Conservation (phyloP, 2,329 filamentous ascomycete species). For the Lasiodiplodia citricola region DNA sequence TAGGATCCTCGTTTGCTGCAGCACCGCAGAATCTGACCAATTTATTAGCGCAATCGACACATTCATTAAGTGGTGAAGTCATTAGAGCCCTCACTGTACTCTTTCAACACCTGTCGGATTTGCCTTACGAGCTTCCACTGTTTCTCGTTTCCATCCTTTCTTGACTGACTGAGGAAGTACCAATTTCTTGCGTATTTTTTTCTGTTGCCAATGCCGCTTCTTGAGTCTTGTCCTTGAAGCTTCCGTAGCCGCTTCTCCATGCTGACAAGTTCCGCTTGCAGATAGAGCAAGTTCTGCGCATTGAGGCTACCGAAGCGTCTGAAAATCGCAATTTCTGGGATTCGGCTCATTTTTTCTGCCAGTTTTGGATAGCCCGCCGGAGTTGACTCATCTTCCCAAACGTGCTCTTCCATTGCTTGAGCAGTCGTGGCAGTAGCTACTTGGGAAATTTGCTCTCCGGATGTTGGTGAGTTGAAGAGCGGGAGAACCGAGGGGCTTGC, state of each 20-base stretch:
- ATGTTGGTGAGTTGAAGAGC: too few species aligned
- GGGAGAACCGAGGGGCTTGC: too few species aligned
- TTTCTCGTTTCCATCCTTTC: neutral
- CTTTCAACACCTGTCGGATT: neutral
- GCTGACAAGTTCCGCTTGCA: constrained; percentile 16
- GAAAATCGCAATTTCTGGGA: constrained; percentile 14
- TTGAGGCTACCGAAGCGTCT: constrained; percentile 13
- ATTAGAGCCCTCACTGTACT: constrained; percentile 13
- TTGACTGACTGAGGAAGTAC: neutral
- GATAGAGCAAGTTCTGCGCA: constrained; percentile 1
- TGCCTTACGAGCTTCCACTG: neutral
- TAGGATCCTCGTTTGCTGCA: constrained; percentile 28
- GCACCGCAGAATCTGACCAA: constrained; percentile 19
- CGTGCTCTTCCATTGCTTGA: too few species aligned
- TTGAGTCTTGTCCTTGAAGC: neutral
- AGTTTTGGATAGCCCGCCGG: constrained; percentile 14
- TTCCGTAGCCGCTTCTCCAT: neutral
- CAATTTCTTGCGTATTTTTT: neutral
- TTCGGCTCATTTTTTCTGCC: neutral
- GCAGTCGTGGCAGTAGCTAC: too few species aligned
- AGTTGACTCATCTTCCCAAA: too few species aligned
- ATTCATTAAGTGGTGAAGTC: too few species aligned
- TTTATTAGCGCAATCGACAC: neutral
- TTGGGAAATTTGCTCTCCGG: too few species aligned
- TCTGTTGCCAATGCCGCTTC: neutral